phyloP scores from a whole-genome alignment of 768 basidiomycete genomes.

The Xanthoconium stramineum region DNA sequence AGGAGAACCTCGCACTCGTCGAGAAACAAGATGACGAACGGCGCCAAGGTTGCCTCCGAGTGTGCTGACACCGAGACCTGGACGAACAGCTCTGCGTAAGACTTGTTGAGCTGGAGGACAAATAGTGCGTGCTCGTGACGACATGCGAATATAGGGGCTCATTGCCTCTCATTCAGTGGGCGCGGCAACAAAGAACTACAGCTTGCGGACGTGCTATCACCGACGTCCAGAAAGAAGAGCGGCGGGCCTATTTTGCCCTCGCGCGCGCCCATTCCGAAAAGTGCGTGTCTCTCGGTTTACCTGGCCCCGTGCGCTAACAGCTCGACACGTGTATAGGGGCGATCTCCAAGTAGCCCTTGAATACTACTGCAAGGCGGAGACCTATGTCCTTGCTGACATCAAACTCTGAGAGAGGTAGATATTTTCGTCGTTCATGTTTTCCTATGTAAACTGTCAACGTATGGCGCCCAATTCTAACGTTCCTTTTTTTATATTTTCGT shows the following conservation, averaged over 20 bases:
- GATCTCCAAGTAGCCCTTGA: conserved; percentile 77
- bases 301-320: background rate
- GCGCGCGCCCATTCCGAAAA: conserved; percentile 80
- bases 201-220: conserved; percentile 62
- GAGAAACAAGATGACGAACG: conserved; percentile 15
- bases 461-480: conserved; percentile 40
- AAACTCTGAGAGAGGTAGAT: conserved; percentile 88
- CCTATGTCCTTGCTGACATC: conserved; percentile 81
- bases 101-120: conserved; percentile 66
- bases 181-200: conserved; percentile 58
- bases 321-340: conserved; percentile 43
- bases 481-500: conserved; percentile 20
- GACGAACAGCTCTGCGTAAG: conserved; percentile 65
- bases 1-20: conserved; percentile 21
- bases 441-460: conserved; percentile 49
- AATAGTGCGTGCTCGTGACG: conserved; percentile 52
- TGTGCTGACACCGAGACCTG: conserved; percentile 61
- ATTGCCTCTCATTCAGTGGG: conserved; percentile 41
- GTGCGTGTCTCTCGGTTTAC: conserved; percentile 37
- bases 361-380: conserved; percentile 77
- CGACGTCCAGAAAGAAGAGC: conserved; percentile 75
- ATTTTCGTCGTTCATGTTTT: conserved; percentile 66
- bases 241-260: conserved; percentile 78
- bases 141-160: conserved; percentile 12
- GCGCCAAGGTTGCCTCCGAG: conserved; percentile 27